These are phyloP conservation scores for Colletotrichum australisinense DNA, from an alignment of 2,329 filamentous ascomycete genomes.

Conservation along the genomic window DNA sequence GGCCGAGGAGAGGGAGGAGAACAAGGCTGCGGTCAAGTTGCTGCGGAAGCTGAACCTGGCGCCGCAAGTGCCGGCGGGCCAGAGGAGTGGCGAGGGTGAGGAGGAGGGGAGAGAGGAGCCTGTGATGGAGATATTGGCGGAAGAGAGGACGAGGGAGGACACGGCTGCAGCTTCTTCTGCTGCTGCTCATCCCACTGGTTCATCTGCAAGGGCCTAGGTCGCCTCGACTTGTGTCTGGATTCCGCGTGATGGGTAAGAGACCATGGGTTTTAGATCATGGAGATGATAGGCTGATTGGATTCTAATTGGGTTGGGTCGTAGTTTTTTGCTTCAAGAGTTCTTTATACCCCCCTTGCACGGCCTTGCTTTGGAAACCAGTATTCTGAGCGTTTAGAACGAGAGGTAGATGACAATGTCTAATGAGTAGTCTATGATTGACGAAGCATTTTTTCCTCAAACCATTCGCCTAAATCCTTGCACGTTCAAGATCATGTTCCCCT, in stretches of 20 bases:
- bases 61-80: conserved; percentile 42
- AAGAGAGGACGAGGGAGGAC: conserved; percentile 25
- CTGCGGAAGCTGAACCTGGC: conserved; percentile 54
- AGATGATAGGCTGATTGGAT: neutral
- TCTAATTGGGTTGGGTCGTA: no score
- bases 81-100: conserved; percentile 33
- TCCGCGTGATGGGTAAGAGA: neutral
- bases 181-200: neutral
- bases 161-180: neutral
- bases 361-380: neutral
- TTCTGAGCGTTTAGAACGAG: neutral
- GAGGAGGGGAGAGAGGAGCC: conserved; percentile 28
- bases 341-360: neutral
- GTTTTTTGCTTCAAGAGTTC: neutral
- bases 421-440: neutral
- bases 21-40: conserved; percentile 43
- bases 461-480: no score
- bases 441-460: neutral
- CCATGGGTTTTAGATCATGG: neutral
- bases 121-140: conserved; percentile 23
- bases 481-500: no score
- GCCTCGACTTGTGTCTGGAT: neutral
- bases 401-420: neutral
- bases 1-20: conserved; percentile 52
- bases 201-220: neutral